Evolutionary conservation across 306 rosid species (phyloP), one percentile per base, ranked within the genome.

Genomic region (Pueraria montana): DNA sequence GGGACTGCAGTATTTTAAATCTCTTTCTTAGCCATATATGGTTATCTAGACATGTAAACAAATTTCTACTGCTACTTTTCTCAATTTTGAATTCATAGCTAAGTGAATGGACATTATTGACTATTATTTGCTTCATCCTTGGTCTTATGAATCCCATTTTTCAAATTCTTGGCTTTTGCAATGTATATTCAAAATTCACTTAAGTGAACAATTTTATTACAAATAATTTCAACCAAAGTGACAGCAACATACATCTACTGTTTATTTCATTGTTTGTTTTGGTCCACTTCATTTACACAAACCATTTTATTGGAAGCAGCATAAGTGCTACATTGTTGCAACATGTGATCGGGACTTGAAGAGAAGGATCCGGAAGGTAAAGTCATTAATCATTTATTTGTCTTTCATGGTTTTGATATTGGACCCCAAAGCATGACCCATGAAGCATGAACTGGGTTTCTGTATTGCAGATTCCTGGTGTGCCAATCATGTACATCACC

Each of bases 321-420:
- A 90, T 75, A 30, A 30, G 74, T 95, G 98, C 82, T 95, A 78
- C 83, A 89, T 93, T 72, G 97, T 93, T 43, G 99, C 99, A 36
- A 95, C 99, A 16, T 92, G 97, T 49, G 99, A 93, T 92, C 84
- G 97, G 59, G 98, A 95, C 88, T 88, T 93, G 81, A 95, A 93
- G 89, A 88, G 98, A 74, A 91, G 97, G 82, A 92, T 95, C 50
- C 93, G 98, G 49, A 95, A 92, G 99, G 98, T 93, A 84, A 73
- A 48, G 72, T 69, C 56, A 48, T 48, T 59, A 72, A 7, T 64
- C 11, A 18, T 38, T 75, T 26, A 3, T 49, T 14, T 32, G 12
- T 77, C 12, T 20, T 63, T 64, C 46, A 18, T 50, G 61, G 32
- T 62, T 43, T 36, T 84, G 72, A 26, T 26, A 36, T 23, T 77